Evolutionary conservation across 108 stramenopile species (phyloP), one percentile per base, ranked within the genome.

Genomic region (Skeletonema grethae): DNA sequence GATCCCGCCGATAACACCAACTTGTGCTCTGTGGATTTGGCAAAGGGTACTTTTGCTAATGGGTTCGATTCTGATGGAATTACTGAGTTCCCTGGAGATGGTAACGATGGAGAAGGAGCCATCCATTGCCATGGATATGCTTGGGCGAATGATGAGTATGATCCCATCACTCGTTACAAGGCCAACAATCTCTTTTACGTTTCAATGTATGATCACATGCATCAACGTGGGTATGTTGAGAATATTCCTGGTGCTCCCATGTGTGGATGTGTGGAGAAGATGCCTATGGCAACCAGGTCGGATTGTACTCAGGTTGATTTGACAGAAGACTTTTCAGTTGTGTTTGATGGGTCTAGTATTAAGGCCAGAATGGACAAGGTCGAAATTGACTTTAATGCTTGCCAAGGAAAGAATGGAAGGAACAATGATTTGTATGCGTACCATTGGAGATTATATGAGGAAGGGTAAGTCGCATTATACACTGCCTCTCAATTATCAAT

Each of bases 51-150:
- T 0, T 11, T 7, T 25, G 28, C 76, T 30, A 72, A 45, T 16
- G 79, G 69, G 7, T 61, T 60, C 36, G 56, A 63, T 22, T 57
- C 25, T 0, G 34, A 43, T 11, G 76, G 67, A 29, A 39, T 72
- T 20, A 30, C 55, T 32, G 57, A 63, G 34, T 83, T 81, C 63
- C 84, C 84, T 32, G 55, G 36, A 10, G 79, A 77, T 15, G 64
- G 71, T 35, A 22, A 60, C 15, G 57, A 76, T 10, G 67, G 57
- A 13, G 86, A 86, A 43, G 80, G 82, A 10, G 59, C 80, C 0
- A 66, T 84, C 34, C 86, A 86, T 41, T 86, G 86, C 59, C 86
- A 86, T 63, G 86, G 86, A 43, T 45, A 84, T 9, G 86, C 86
- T 13, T 86, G 86, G 86, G 58, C 67, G 2, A 63, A 79, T 46